Base-by-base conservation (phyloP, 2,329 filamentous ascomycete genomes). In the Lasiodiplodia sp. region DNA sequence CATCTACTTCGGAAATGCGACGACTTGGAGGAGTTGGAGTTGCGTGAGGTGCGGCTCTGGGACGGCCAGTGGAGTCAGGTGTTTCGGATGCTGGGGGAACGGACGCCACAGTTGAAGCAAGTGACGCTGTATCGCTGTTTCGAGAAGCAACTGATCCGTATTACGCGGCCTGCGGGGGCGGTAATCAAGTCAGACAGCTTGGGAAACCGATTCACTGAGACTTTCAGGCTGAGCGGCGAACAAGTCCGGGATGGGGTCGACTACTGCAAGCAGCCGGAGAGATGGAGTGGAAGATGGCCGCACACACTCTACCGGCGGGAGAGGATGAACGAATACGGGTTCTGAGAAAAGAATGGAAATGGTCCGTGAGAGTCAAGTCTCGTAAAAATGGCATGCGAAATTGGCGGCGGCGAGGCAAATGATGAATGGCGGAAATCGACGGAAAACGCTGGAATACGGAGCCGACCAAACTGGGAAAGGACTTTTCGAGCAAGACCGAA, bases 331-430 rank as follows among this genome's bases (percentile, higher is more conserved):
- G 58, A 49, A 23, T 49, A 63, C 28, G 21, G 23, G 23, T 63
- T 63, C 58, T 63, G 37, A 34, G 21, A 49, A 34, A 18, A 40
- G 25, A 49, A 63, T 51, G 37, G 21, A 34, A 31, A 18, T 52
- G 60, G 60, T 52, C 60, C 60, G 47, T 64, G 60, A 64, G 47
- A 49, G 11, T 31, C 44, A 7, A 52, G 31, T 47, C 44, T 64
- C 60, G 40, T 64, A 38, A 38, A 28, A 18, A 44, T 31, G 16
- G 57, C 23, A 18, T 47, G 44, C 44, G 44, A 47, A 47, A 47
- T 47, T 47, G 44, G 44, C 44, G 60, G 51, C 28, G 25, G 25
- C 10, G 60, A 51, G 21, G 40, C 11, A 44, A 21, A 47, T 18
- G 28, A 51, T 31, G 12, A 60, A 47, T 1, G 23, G 38, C 40